These are phyloP conservation scores for Fusarium beomiforme DNA, from an alignment of 2,329 filamentous ascomycete genomes.

Conservation along the genomic window DNA sequence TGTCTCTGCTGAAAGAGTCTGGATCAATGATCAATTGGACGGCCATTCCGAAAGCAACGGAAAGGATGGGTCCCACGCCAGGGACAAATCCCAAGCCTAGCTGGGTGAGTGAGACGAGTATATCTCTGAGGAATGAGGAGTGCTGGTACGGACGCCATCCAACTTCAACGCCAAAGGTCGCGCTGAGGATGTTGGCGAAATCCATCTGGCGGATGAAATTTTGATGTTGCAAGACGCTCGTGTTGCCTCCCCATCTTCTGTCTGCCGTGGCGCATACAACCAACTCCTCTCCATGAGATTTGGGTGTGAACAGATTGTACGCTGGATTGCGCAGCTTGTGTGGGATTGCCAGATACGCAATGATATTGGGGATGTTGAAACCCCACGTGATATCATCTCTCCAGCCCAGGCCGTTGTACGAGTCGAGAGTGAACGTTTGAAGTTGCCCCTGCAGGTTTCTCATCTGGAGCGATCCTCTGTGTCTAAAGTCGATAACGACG, in stretches of 20 bases:
- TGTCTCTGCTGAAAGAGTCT: neutral
- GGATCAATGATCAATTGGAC: conserved; percentile 5
- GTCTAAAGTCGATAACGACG: conserved; percentile 12
- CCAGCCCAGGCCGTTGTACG: neutral
- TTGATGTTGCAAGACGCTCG: rapidly evolving
- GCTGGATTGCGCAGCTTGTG: conserved; percentile 10
- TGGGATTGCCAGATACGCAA: conserved; percentile 3
- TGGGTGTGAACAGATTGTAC: neutral
- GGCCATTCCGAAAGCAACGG: conserved; percentile 4
- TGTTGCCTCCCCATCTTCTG: too few species aligned
- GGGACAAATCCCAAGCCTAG: neutral
- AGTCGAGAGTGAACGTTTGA: rapidly evolving
- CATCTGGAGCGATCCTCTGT: too few species aligned
- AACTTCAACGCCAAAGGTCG: conserved; percentile 4
- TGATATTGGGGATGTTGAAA: neutral
- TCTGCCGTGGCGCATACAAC: neutral
- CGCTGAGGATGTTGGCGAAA: neutral
- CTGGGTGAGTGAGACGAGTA: neutral
- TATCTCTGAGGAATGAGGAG: neutral
- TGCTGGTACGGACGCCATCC: conserved; percentile 12
- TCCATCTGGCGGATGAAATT: conserved; percentile 15
- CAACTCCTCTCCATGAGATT: neutral
- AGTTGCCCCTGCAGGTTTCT: too few species aligned
- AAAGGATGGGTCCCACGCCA: neutral
- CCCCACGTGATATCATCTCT: neutral